Evolutionary conservation across 352 stramenopile species (phyloP).

Genomic region (Phytopythium helicoides): DNA sequence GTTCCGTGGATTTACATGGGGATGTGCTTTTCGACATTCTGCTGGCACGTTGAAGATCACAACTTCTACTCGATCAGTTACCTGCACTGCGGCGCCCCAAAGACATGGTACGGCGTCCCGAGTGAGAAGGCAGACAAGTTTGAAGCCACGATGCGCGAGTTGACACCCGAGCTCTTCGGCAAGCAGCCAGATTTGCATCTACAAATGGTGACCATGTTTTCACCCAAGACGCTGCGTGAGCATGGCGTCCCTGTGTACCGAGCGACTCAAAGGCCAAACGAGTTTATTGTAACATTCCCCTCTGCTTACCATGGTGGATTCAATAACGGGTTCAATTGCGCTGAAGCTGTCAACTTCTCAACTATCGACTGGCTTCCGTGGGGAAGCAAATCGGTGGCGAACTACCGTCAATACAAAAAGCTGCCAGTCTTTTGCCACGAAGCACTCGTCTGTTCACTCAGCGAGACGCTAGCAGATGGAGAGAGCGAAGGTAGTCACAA

Average conservation of each 20-base stretch:
- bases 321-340: slow-evolving; percentile 95
- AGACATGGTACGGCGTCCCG: slow-evolving; percentile 98
- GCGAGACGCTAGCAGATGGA: slow-evolving; percentile 55
- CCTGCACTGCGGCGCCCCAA: slow-evolving; percentile 95
- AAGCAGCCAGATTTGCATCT: slow-evolving; percentile 96
- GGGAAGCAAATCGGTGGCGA: slow-evolving; percentile 65
- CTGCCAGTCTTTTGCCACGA: slow-evolving; percentile 87
- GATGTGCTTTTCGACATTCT: slow-evolving; percentile 99
- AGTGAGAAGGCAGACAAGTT: slow-evolving; percentile 89
- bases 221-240: slow-evolving; percentile 58
- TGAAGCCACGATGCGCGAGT: slow-evolving; percentile 85
- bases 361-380: slow-evolving; percentile 88
- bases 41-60: slow-evolving; percentile 99
- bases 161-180: slow-evolving; percentile 94
- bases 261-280: slow-evolving; percentile 92
- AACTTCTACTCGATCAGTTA: slow-evolving; percentile 99
- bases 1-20: slow-evolving; percentile 99
- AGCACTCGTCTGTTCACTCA: slow-evolving; percentile 75
- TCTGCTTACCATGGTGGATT: slow-evolving; percentile 98
- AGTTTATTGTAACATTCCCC: slow-evolving; percentile 99
- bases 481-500: slow-evolving; percentile 5
- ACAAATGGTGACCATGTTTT: slow-evolving; percentile 88
- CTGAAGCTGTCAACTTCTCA: slow-evolving; percentile 90
- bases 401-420: slow-evolving; percentile 78
- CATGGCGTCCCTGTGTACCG: slow-evolving; percentile 94